Evolutionary conservation across 1,284 basidiomycete species (phyloP), one percentile per base, ranked within the genome.

Genomic region (Cryptococcus hybrid): DNA sequence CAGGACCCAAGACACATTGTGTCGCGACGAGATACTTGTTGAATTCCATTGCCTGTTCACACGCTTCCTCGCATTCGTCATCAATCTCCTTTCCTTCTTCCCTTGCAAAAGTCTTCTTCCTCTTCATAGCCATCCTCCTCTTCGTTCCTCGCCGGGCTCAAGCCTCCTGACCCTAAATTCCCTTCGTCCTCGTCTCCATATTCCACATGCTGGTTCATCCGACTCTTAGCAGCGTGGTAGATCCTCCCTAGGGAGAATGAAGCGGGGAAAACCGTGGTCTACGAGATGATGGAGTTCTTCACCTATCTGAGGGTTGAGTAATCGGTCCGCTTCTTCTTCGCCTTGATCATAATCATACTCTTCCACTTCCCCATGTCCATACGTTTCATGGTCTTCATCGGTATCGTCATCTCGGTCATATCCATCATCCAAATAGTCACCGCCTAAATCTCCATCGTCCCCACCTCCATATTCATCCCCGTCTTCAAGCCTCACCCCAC

Each of bases 1-100:
- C 62, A 0, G 92, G 90, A 0, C 89, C 91, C 3, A 89, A 72
- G 1, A 86, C 78, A 74, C 89, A 92, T 68, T 96, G 92, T 5
- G 82, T 81, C 12, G 88, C 87, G 71, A 86, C 88, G 37, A 95
- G 78, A 84, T 86, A 88, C 73, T 90, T 89, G 75, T 87, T 89
- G 73, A 88, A 92, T 49, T 80, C 74, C 46, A 88, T 71, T 12
- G 47, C 60, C 6, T 45, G 15, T 24, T 68, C 69, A 42, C 52
- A 57, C 11, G 34, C 15, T 37, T 69, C 69, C 44, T 60, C 52
- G 3, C 58, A 35, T 18, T 60, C 47, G 12, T 62, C 62, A 18
- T 65, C 67, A 24, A 56, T 24, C 8, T 85, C 79, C 5, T 85
- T 81, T 60, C 85, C 85, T 43, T 87, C 84, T 30, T 30, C 30